A percentile compares a stretch with the other conserved stretches of the same genome.
Evolutionary conservation across 768 basidiomycete genomes (phyloP).

Genomic region (Boletus subparvulus): DNA sequence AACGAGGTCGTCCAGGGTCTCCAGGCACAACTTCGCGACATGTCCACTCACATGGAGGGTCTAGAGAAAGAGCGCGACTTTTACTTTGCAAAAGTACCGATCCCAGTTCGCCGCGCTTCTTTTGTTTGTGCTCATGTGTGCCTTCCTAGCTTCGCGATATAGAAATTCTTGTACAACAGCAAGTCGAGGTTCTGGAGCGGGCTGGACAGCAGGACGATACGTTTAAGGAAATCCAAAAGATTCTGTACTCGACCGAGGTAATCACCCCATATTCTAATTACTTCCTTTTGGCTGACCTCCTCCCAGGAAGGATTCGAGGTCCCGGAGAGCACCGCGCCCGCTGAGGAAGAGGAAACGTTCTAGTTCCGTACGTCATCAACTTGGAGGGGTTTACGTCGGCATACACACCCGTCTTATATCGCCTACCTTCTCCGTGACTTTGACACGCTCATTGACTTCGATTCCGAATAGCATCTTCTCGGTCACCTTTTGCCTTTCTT

Average conservation of each 20-base stretch:
- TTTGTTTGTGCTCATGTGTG: background rate
- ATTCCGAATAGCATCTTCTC: conserved; percentile 10
- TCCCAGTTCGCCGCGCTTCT: conserved; percentile 3
- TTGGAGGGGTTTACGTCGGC: conserved; percentile 5
- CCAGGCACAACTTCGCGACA: conserved; percentile 77
- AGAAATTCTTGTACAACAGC: conserved; percentile 87
- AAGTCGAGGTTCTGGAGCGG: conserved; percentile 60
- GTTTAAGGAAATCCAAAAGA: conserved; percentile 82
- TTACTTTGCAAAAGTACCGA: conserved; percentile 91
- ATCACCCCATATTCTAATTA: conserved; percentile 19
- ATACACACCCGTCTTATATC: conserved; percentile 7
- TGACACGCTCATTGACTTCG: conserved; percentile 20
- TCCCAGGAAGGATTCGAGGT: conserved; percentile 90
- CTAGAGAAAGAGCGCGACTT: conserved; percentile 98
- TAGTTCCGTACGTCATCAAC: conserved; percentile 31
- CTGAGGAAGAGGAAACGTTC: conserved; percentile 84
- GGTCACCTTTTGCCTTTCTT: conserved; percentile 11
- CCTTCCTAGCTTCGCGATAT: conserved; percentile 86
- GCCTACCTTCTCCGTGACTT: conserved; percentile 2
- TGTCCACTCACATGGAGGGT: conserved; percentile 79
- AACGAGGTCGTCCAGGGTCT: conserved; percentile 67
- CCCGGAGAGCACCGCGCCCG: conserved; percentile 55
- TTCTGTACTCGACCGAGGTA: conserved; percentile 94
- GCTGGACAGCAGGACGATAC: conserved; percentile 58
- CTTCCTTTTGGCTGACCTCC: conserved; percentile 8